Evolutionary conservation across 805 yeast species (phyloP).

Genomic region (Isabelozyma gotoi): DNA sequence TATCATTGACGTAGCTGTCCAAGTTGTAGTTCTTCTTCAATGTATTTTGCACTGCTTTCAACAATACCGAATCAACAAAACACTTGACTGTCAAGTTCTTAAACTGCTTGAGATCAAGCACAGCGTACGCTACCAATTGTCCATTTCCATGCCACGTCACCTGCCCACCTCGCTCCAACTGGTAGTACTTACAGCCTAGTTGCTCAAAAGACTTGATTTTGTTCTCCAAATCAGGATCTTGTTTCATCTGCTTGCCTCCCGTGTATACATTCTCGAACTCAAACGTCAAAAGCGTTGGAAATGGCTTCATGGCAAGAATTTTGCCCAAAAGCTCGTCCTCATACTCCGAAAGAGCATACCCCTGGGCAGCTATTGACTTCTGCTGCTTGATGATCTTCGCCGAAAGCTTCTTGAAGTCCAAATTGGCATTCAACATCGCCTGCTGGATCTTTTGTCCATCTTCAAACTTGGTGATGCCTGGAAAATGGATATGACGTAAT

Average conservation of each 20-base stretch:
- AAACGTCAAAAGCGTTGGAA: constrained; percentile 74
- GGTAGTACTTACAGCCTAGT: constrained; percentile 63
- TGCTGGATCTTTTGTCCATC: constrained; percentile 59
- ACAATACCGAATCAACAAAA: constrained; percentile 60
- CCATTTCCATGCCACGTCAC: constrained; percentile 97
- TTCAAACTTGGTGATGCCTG: constrained; percentile 37
- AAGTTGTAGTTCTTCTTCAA: constrained; percentile 41
- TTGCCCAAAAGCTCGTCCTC: constrained; percentile 47
- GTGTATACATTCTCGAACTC: constrained; percentile 87
- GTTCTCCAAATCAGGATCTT: constrained; percentile 37
- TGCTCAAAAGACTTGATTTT: constrained; percentile 24
- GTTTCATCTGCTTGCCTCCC: constrained; percentile 82
- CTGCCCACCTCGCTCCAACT: constrained; percentile 90
- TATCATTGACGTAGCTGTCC: constrained; percentile 51
- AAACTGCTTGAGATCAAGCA: constrained; percentile 62
- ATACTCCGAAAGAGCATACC: constrained; percentile 42
- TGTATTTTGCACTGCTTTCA: constrained; percentile 53
- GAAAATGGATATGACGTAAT: constrained; percentile 41
- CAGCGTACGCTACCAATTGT: constrained; percentile 82
- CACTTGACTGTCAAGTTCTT: constrained; percentile 58
- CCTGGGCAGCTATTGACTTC: constrained; percentile 36
- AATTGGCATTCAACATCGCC: constrained; percentile 52
- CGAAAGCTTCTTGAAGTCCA: constrained; percentile 56
- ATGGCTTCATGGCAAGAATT: constrained; percentile 44
- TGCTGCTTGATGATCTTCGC: constrained; percentile 45